Base-by-base conservation (phyloP, 2,329 filamentous ascomycete genomes). In the Diaporthe sp. region DNA sequence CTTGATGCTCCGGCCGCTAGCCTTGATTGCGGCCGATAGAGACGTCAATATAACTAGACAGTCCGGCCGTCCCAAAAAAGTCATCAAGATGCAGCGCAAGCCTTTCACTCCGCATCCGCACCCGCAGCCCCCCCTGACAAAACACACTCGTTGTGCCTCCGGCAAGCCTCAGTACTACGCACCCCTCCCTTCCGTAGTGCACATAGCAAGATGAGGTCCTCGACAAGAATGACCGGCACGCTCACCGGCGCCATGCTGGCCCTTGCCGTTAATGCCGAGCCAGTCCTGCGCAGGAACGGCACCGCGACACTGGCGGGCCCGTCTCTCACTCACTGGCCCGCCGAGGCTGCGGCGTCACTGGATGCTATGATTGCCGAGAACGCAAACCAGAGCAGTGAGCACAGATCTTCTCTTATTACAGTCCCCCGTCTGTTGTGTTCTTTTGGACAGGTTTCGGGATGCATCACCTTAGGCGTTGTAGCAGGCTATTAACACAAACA, bases 281-380 rank as follows among this genome's bases (percentile, higher is more conserved):
- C 34, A n/a, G 70, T 62, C 8, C 67, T 28, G 31, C 70, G 57
- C 57, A 22, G 70, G 44, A 62, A 34, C 25, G 44, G 31, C 44
- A 72, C 34, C 22, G 70, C 70, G 46, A 72, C 70, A 6, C 57
- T 72, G 44, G 70, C 34, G 13, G 78, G 78, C 12, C 78, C 78
- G 42, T 69, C 77, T 37, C 59, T 79, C 34, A 76, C 73, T 53
- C 84, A 86, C 77, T 86, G 84, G 85, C 84, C 84, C 8, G 69
- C 77, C 7, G 77, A 79, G 9, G 84, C 84, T 0, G 85, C 84
- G 6, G 79, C 78, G 34, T 79, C 81, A 3, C 80, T 86, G 65
- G 80, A 84, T 73, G 78, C 77, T 46, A 85, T 86, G 84, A 86
- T 86, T 72, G 78, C 79, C 1, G 78, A 78, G 71, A 85, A 86